These are phyloP conservation scores for Fusarium keratoplasticum DNA, from an alignment of 2,329 filamentous ascomycete species.

Conservation along the genomic window DNA sequence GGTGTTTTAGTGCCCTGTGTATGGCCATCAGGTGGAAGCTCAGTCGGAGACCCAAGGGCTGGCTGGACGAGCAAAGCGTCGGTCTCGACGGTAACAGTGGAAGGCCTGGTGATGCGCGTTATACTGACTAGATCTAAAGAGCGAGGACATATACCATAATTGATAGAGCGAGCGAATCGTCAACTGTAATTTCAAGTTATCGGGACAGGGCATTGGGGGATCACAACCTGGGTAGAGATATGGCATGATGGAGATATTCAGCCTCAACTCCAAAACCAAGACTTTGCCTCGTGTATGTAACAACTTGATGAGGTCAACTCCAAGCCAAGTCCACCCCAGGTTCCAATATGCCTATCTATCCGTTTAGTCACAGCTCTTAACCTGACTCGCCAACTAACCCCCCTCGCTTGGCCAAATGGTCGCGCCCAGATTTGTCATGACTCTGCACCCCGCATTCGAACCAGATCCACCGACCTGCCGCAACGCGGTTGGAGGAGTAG, in stretches of 20 bases:
- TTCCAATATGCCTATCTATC: neutral
- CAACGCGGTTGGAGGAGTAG: constrained; percentile 14
- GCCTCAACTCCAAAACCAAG: neutral
- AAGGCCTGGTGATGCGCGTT: constrained; percentile 15
- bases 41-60: constrained; percentile 41
- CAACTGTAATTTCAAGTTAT: neutral
- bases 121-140: constrained; percentile 30
- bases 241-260: neutral
- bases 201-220: neutral
- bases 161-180: neutral
- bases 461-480: constrained; percentile 12
- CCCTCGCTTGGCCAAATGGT: constrained; percentile 10
- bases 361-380: constrained; percentile 1
- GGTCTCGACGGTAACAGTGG: constrained; percentile 15
- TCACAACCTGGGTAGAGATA: neutral
- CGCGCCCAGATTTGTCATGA: constrained; percentile 24
- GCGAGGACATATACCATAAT: neutral
- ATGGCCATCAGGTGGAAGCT: constrained; percentile 39
- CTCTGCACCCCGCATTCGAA: constrained; percentile 20
- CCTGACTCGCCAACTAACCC: neutral
- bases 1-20: constrained; percentile 32
- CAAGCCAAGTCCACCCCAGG: neutral
- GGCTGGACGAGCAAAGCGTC: constrained; percentile 40
- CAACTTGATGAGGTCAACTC: neutral
- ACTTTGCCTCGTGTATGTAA: neutral